Evolutionary conservation across 1,139 yeast species (phyloP).

Genomic region (Geotrichum phurueaensis): DNA sequence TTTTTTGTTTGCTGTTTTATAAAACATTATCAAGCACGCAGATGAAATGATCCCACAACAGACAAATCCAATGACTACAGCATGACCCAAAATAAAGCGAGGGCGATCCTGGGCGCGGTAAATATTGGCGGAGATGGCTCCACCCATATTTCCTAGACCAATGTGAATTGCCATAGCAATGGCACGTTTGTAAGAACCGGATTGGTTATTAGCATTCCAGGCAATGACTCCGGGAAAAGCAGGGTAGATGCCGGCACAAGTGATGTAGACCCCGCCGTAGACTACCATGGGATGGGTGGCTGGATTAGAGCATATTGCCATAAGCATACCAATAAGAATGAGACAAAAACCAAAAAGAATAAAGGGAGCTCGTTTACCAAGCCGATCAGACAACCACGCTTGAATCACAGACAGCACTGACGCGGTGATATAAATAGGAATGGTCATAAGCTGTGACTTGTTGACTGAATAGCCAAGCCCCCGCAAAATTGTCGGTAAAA

Average conservation of each 20-base stretch:
- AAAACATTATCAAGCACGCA: constrained; percentile 20
- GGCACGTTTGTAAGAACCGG: constrained; percentile 38
- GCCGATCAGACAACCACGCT: constrained; percentile 33
- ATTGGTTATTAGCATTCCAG: constrained; percentile 39
- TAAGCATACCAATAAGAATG: constrained; percentile 34
- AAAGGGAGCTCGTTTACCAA: constrained; percentile 36
- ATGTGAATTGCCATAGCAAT: constrained; percentile 41
- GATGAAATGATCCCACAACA: constrained; percentile 18
- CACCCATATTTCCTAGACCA: constrained; percentile 40
- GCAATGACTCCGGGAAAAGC: constrained; percentile 37
- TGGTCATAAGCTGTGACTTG: constrained; percentile 31
- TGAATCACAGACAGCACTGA: constrained; percentile 32
- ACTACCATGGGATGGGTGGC: constrained; percentile 16
- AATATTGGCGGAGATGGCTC: constrained; percentile 37
- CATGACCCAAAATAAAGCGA: constrained; percentile 33
- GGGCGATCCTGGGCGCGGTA: constrained; percentile 35
- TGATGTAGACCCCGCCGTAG: constrained; percentile 37
- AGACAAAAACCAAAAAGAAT: constrained; percentile 29
- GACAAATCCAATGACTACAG: constrained; percentile 24
- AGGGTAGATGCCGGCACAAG: constrained; percentile 36
- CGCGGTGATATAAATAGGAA: constrained; percentile 37
- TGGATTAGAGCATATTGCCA: constrained; percentile 26
- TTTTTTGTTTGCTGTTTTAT: constrained; percentile 26
- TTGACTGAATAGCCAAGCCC: constrained; percentile 31
- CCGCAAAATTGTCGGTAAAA: constrained; percentile 35